Percentiles rank a stretch among this genome's conserved stretches.
Evolutionary conservation across 1,139 yeast genomes (phyloP).

Genomic region (Keqinozyma sinolaborantium): DNA sequence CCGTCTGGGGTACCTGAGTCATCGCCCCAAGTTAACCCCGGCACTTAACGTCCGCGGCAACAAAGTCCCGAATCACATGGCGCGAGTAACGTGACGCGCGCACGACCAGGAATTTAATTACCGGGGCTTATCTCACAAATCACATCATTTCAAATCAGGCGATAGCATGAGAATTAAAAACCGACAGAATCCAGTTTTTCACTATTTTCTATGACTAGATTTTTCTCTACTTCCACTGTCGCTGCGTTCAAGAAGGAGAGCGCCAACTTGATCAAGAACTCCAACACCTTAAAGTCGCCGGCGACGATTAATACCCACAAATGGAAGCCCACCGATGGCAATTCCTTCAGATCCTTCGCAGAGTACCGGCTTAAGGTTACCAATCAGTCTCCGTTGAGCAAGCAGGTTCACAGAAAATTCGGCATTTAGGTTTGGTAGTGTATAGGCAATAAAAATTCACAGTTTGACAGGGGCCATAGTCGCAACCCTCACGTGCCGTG

Average conservation of each 20-base stretch:
- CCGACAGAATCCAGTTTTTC: neutral
- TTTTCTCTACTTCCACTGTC: conserved; percentile 10
- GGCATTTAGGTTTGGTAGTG: conserved; percentile 7
- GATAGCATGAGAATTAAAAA: neutral
- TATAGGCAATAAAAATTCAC: conserved; percentile 1
- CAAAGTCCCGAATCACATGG: neutral
- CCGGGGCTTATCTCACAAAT: neutral
- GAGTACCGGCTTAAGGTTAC: conserved; percentile 52
- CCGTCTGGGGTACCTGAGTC: neutral
- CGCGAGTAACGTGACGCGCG: too few relatives aligned
- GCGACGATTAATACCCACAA: conserved; percentile 9
- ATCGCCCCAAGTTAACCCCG: neutral
- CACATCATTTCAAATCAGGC: neutral
- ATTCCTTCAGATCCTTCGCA: conserved; percentile 50
- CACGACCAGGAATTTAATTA: neutral
- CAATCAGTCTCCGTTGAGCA: conserved; percentile 46
- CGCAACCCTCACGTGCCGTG: too few relatives aligned
- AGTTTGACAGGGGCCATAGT: too few relatives aligned
- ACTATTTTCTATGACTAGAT: conserved; percentile 9
- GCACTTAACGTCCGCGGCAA: neutral
- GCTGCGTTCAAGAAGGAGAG: conserved; percentile 12
- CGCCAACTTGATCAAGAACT: conserved; percentile 8
- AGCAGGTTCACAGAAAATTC: conserved; percentile 18
- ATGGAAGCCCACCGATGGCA: conserved; percentile 37
- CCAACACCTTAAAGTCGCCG: conserved; percentile 3